These are phyloP conservation scores for Skeletonema menzelii DNA, from an alignment of 108 stramenopile species.

Conservation along the genomic window DNA sequence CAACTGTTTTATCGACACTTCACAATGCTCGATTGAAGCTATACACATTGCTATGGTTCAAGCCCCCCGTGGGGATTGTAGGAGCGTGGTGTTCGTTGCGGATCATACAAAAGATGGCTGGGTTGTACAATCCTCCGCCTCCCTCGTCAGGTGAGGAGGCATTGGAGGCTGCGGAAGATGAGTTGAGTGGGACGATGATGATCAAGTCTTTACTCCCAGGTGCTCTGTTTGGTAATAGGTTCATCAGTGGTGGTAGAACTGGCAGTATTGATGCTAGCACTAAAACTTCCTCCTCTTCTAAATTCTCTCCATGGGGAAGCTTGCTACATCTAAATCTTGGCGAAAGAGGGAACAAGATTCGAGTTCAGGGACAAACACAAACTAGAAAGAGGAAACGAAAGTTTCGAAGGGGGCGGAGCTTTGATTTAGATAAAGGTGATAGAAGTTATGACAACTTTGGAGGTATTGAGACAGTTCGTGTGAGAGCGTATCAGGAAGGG, in stretches of 20 bases:
- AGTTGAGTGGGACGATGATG: constrained; percentile 12
- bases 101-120: constrained; percentile 39
- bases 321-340: background rate
- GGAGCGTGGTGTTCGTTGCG: constrained; percentile 33
- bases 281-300: constrained; percentile 5
- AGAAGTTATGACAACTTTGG: constrained; percentile 53
- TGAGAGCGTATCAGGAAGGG: constrained; percentile 42
- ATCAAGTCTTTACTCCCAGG: background rate
- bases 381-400: constrained; percentile 24
- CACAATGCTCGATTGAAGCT: constrained; percentile 11
- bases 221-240: background rate
- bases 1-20: constrained; percentile 1
- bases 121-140: constrained; percentile 30
- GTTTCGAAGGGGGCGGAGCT: constrained; percentile 48
- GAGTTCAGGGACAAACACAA: constrained; percentile 3
- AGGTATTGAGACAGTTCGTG: constrained; percentile 65
- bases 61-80: constrained; percentile 76
- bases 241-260: background rate
- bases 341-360: background rate
- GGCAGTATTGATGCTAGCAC: constrained; percentile 6
- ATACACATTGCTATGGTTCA: constrained; percentile 47
- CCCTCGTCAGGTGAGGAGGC: constrained; percentile 43
- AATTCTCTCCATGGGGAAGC: constrained; percentile 22
- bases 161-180: constrained; percentile 45
- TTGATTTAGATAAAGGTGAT: constrained; percentile 70